A percentile compares a stretch with the other conserved stretches of the same genome.
These are phyloP conservation scores for Tilletiaria anomala DNA, from an alignment of 1,284 basidiomycete genomes.

Conservation along the genomic window DNA sequence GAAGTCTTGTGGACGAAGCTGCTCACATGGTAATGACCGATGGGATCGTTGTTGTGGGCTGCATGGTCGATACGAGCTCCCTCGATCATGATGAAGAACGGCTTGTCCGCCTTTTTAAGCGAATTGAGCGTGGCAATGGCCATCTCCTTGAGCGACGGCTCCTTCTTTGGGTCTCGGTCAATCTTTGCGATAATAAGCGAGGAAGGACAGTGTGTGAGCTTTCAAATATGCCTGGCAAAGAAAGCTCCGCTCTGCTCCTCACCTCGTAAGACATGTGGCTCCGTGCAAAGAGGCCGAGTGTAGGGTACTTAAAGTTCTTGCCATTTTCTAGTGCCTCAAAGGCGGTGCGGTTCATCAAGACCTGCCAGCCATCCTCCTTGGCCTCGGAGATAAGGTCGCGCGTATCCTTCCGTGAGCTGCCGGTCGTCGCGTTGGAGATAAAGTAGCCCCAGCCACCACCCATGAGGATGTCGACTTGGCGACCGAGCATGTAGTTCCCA, in stretches of 20 bases:
- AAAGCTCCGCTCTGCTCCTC: too few relatives aligned
- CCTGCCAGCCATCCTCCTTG: constrained; percentile 18
- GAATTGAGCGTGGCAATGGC: constrained; percentile 32
- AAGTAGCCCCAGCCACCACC: constrained; percentile 36
- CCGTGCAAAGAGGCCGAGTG: constrained; percentile 21
- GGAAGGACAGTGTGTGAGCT: too few relatives aligned
- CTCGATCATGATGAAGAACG: constrained; percentile 38
- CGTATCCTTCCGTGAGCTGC: constrained; percentile 24
- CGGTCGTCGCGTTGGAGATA: constrained; percentile 28
- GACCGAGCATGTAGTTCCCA: constrained; percentile 28
- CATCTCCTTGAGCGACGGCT: constrained; percentile 37
- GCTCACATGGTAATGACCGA: constrained; percentile 19
- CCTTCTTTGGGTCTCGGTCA: constrained; percentile 25
- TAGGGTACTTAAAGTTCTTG: constrained; percentile 12
- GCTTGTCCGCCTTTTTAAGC: constrained; percentile 23
- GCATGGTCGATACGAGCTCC: constrained; percentile 34
- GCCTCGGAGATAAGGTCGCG: constrained; percentile 30
- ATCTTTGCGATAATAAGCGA: too few relatives aligned
- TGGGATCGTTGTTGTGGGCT: constrained; percentile 36
- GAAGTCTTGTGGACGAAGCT: too few relatives aligned
- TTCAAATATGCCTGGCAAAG: too few relatives aligned
- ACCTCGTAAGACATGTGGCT: constrained; percentile 39
- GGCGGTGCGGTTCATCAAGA: constrained; percentile 19
- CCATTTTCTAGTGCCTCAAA: constrained; percentile 24
- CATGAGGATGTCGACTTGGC: constrained; percentile 30